These are phyloP conservation scores for Podaxis sp. DNA, from an alignment of 768 basidiomycete species.

Conservation along the genomic window DNA sequence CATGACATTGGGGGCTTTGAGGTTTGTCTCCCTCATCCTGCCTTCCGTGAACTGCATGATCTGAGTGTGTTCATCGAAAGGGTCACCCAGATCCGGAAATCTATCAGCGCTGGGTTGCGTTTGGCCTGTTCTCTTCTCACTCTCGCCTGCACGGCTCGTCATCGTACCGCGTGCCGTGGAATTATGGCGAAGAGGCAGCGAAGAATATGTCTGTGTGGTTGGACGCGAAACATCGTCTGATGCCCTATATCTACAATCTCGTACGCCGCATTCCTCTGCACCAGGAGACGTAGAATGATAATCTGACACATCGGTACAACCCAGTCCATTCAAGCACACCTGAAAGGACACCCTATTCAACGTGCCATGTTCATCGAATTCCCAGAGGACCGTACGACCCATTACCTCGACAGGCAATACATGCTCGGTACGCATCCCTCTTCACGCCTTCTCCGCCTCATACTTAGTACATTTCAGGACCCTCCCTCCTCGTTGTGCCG, in stretches of 20 bases:
- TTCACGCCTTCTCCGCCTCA: background rate
- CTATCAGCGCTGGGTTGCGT: slow-evolving; percentile 76
- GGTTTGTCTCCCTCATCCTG: slow-evolving; percentile 28
- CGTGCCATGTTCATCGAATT: slow-evolving; percentile 72
- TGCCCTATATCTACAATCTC: slow-evolving; percentile 69
- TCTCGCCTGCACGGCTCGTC: slow-evolving; percentile 71
- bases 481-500: slow-evolving; percentile 60
- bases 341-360: slow-evolving; percentile 55
- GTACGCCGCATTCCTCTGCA: slow-evolving; percentile 29
- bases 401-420: slow-evolving; percentile 60
- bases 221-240: slow-evolving; percentile 65
- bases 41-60: background rate
- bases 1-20: slow-evolving; percentile 83
- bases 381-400: slow-evolving; percentile 55
- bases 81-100: slow-evolving; percentile 68
- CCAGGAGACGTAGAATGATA: too few species aligned
- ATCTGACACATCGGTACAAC: background rate
- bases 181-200: slow-evolving; percentile 70
- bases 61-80: slow-evolving; percentile 26
- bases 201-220: slow-evolving; percentile 61
- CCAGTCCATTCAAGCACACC: slow-evolving; percentile 52
- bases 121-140: slow-evolving; percentile 75
- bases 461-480: slow-evolving; percentile 33
- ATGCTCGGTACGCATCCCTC: slow-evolving; percentile 37
- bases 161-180: slow-evolving; percentile 79